phyloP scores from a whole-genome alignment of 345 rosid species.

The Eucalyptus sp. region DNA sequence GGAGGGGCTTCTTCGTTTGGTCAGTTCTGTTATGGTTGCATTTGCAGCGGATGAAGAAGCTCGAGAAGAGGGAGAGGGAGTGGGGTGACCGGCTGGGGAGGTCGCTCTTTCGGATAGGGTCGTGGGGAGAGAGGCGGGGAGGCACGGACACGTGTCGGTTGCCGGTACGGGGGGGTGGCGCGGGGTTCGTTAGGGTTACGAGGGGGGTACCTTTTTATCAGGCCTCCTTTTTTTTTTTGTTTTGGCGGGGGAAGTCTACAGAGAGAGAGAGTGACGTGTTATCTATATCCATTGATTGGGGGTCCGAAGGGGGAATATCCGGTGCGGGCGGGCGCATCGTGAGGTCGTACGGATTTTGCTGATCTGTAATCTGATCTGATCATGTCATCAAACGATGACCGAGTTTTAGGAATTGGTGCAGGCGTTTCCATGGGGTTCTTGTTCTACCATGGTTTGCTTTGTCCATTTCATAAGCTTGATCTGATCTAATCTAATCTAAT shows the following conservation, averaged over 20 bases:
- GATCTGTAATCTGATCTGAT: no score
- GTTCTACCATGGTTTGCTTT: no score
- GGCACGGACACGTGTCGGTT: slow-evolving; percentile 7
- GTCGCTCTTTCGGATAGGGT: neutral
- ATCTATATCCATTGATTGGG: neutral
- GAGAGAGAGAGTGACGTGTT: slow-evolving; percentile 6
- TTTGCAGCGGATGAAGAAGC: neutral
- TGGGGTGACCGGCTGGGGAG: neutral
- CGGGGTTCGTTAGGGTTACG: neutral
- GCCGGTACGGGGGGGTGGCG: neutral
- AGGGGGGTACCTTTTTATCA: neutral
- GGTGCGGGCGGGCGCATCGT: neutral
- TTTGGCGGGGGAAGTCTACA: neutral
- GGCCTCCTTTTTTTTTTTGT: neutral
- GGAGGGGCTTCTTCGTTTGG: neutral
- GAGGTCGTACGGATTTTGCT: no score
- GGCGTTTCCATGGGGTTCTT: no score
- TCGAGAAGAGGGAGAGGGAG: neutral
- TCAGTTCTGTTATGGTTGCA: neutral
- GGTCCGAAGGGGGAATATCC: neutral
- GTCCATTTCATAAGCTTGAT: neutral
- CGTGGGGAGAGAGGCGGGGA: neutral
- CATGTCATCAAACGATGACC: no score
- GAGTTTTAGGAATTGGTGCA: no score
- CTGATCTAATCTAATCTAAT: neutral